phyloP scores from a whole-genome alignment of 257 asterid species.

The Nicotiana noctiflora region DNA sequence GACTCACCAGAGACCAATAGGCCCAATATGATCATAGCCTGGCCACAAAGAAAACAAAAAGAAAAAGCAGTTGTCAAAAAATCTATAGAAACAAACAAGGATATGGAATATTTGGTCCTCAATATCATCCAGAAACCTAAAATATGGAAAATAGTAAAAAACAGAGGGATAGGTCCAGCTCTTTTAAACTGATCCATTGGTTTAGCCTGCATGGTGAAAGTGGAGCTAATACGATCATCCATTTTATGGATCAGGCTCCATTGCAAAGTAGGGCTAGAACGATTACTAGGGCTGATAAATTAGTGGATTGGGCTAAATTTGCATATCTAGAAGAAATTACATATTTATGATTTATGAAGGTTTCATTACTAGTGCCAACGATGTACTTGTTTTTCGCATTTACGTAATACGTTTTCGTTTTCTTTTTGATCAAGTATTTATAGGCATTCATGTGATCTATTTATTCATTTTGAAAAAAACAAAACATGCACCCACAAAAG shows the following conservation, averaged over 20 bases:
- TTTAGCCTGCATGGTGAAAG: background rate
- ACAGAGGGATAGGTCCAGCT: too few species aligned
- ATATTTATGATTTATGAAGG: background rate
- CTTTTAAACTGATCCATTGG: background rate
- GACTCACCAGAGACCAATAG: conserved; percentile 78
- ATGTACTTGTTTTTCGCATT: background rate
- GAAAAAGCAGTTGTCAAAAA: conserved; percentile 18
- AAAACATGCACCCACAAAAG: background rate
- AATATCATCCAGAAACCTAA: background rate
- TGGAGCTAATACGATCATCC: background rate
- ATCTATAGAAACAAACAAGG: background rate
- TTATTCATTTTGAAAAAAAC: background rate
- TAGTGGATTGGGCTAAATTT: background rate
- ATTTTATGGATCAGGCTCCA: background rate
- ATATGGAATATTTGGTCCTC: background rate
- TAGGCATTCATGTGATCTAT: background rate
- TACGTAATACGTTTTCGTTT: background rate
- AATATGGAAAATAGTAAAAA: background rate
- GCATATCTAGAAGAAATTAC: background rate
- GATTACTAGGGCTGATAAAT: background rate
- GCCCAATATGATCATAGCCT: conserved; percentile 72
- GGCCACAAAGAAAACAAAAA: conserved; percentile 22
- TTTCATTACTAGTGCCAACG: background rate
- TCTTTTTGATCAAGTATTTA: background rate
- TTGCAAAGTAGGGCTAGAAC: background rate